Percentiles rank a stretch among this genome's conserved stretches.
These are phyloP conservation scores for Trichoderma atrobrunneum DNA, from an alignment of 2,329 filamentous ascomycete species.

Conservation along the genomic window DNA sequence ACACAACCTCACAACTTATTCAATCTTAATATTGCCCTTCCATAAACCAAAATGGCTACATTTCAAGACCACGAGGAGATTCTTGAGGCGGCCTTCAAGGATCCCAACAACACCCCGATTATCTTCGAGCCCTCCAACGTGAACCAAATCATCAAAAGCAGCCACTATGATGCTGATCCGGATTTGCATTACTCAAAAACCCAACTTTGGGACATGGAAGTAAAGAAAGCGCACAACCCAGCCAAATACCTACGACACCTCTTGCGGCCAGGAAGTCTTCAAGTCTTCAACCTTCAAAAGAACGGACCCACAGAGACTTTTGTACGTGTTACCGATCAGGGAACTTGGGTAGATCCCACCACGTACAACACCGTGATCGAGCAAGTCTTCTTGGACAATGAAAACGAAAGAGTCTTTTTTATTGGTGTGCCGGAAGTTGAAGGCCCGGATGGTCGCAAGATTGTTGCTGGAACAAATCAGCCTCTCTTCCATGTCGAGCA, in stretches of 20 bases:
- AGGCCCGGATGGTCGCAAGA: constrained; percentile 18
- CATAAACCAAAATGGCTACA: neutral
- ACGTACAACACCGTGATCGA: constrained; percentile 21
- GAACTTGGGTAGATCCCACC: constrained; percentile 49
- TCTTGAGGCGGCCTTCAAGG: constrained; percentile 16
- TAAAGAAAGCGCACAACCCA: constrained; percentile 22
- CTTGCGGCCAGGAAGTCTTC: constrained; percentile 20
- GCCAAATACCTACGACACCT: constrained; percentile 20
- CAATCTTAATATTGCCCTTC: neutral
- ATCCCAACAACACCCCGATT: constrained; percentile 20
- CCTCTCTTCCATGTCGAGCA: constrained; percentile 23
- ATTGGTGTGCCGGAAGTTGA: constrained; percentile 20
- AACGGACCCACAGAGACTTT: constrained; percentile 21
- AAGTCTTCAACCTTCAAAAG: constrained; percentile 18
- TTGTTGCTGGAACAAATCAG: constrained; percentile 21
- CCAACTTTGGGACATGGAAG: constrained; percentile 24
- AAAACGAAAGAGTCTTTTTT: constrained; percentile 18
- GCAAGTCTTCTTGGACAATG: constrained; percentile 21
- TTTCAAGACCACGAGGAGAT: constrained; percentile 19
- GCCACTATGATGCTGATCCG: constrained; percentile 20
- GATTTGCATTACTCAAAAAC: constrained; percentile 22
- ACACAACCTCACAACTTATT: neutral
- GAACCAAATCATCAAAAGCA: constrained; percentile 19
- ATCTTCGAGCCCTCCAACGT: constrained; percentile 18
- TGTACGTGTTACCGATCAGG: constrained; percentile 57